Evolutionary conservation across 2,329 filamentous ascomycete genomes (phyloP).

Genomic region (Hymenoscyphus linearis): DNA sequence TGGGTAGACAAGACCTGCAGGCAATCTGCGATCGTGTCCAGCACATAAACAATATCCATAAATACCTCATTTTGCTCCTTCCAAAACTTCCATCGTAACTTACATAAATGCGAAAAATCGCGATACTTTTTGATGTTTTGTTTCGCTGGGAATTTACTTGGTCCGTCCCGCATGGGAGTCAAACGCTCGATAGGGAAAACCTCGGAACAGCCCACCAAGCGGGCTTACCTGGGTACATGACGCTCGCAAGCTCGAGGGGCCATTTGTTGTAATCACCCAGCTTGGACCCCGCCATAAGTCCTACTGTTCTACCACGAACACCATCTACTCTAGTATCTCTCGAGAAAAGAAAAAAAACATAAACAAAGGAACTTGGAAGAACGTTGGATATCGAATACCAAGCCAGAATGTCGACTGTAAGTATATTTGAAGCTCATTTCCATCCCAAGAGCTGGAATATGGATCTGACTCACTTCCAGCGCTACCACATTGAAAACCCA

Average conservation of each 20-base stretch:
- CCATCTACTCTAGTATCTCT: not conserved
- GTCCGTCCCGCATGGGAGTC: too few species aligned
- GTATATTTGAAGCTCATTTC: conserved; percentile 1
- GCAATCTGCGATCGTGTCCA: conserved; percentile 5
- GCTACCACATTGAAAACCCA: conserved; percentile 72
- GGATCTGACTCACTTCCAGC: conserved; percentile 33
- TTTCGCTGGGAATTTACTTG: too few species aligned
- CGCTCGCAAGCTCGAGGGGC: not conserved
- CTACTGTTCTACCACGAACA: not conserved
- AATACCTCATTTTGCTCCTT: not conserved
- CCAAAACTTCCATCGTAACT: too few species aligned
- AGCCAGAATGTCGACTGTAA: conserved; percentile 19
- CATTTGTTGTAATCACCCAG: not conserved
- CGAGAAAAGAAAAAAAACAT: too few species aligned
- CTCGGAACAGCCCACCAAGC: not conserved
- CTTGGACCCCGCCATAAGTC: not conserved
- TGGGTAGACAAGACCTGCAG: conserved; percentile 2
- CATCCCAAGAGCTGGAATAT: conserved; percentile 1
- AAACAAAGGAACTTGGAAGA: not conserved
- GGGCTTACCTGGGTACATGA: not conserved
- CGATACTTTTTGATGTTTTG: too few species aligned
- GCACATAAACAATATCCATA: not conserved
- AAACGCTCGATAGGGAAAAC: not conserved
- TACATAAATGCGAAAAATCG: too few species aligned
- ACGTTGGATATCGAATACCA: not conserved